A percentile compares a stretch with the other conserved stretches of the same genome.
Evolutionary conservation across 2,329 filamentous ascomycete species (phyloP).

Genomic region (Madurella mycetomatis): DNA sequence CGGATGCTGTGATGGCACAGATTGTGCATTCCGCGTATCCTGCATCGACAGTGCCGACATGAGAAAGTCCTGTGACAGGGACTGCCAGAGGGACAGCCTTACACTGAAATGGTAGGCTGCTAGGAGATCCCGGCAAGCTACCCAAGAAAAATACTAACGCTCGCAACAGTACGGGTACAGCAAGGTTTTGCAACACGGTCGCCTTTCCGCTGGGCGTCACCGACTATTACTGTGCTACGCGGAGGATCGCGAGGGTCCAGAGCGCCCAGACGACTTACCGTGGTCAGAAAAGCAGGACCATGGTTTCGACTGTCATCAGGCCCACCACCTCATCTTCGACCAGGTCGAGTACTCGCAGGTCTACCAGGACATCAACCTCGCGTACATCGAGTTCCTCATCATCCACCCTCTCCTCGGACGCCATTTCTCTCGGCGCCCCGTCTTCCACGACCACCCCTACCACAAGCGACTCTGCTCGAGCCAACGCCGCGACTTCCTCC

Average conservation of each 20-base stretch:
- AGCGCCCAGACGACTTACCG: slow-evolving; percentile 38
- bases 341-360: not conserved
- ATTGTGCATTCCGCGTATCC: slow-evolving; percentile 34
- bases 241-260: slow-evolving; percentile 32
- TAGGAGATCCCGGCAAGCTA: too few species aligned
- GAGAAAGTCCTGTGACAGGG: slow-evolving; percentile 36
- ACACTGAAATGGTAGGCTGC: slow-evolving; percentile 44
- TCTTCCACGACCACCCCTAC: slow-evolving; percentile 6
- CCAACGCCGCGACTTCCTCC: slow-evolving; percentile 6
- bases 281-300: slow-evolving; percentile 34
- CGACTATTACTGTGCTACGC: slow-evolving; percentile 43
- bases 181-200: slow-evolving; percentile 42
- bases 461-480: slow-evolving; percentile 1
- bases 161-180: slow-evolving; percentile 33
- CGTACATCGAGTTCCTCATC: slow-evolving; percentile 1
- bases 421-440: not conserved
- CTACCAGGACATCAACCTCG: slow-evolving; percentile 1
- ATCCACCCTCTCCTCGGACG: not conserved
- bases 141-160: slow-evolving; percentile 16
- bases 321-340: not conserved
- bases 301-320: slow-evolving; percentile 19
- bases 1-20: slow-evolving; percentile 38
- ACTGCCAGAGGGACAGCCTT: slow-evolving; percentile 37
- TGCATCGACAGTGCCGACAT: slow-evolving; percentile 39
- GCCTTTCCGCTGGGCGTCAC: slow-evolving; percentile 38